Evolutionary conservation across 192 early-diverging fungal genomes (phyloP).

Genomic region (Gamsiella multidivaricata): DNA sequence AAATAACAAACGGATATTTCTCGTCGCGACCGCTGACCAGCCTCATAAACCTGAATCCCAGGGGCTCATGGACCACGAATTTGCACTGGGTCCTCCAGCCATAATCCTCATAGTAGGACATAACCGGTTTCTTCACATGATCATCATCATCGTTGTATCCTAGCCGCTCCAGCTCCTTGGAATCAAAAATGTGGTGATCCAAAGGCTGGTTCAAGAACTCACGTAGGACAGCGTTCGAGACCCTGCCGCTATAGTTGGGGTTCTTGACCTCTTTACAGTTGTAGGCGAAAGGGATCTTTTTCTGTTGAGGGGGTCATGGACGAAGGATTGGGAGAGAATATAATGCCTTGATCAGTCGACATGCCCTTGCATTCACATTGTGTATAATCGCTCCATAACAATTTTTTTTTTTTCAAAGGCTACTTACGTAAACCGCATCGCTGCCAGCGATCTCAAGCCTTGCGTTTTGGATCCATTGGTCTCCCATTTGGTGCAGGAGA

Average conservation of each 20-base stretch:
- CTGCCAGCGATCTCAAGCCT: slow-evolving; percentile 38
- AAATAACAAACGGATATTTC: slow-evolving; percentile 42
- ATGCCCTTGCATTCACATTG: too few species aligned
- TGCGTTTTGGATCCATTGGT: slow-evolving; percentile 44
- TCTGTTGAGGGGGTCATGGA: slow-evolving; percentile 15
- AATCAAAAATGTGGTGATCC: slow-evolving; percentile 31
- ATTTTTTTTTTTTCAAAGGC: not conserved
- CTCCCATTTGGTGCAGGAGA: slow-evolving; percentile 46
- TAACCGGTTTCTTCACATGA: not conserved
- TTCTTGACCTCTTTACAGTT: slow-evolving; percentile 43
- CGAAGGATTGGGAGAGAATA: not conserved
- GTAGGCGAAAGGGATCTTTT: slow-evolving; percentile 11
- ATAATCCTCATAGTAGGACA: slow-evolving; percentile 46
- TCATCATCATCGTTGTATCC: slow-evolving; percentile 18
- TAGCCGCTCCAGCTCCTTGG: slow-evolving; percentile 12
- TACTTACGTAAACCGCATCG: slow-evolving; percentile 52
- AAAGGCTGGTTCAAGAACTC: slow-evolving; percentile 32
- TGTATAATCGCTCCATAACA: not conserved
- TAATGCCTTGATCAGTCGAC: too few species aligned
- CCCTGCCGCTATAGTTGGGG: slow-evolving; percentile 17
- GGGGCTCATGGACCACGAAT: slow-evolving; percentile 28
- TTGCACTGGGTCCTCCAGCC: slow-evolving; percentile 50
- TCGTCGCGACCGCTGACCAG: slow-evolving; percentile 45
- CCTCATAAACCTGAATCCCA: slow-evolving; percentile 48
- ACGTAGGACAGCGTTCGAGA: slow-evolving; percentile 12